Evolutionary conservation across 805 yeast genomes (phyloP).

Genomic region (Lachancea nothofagi): DNA sequence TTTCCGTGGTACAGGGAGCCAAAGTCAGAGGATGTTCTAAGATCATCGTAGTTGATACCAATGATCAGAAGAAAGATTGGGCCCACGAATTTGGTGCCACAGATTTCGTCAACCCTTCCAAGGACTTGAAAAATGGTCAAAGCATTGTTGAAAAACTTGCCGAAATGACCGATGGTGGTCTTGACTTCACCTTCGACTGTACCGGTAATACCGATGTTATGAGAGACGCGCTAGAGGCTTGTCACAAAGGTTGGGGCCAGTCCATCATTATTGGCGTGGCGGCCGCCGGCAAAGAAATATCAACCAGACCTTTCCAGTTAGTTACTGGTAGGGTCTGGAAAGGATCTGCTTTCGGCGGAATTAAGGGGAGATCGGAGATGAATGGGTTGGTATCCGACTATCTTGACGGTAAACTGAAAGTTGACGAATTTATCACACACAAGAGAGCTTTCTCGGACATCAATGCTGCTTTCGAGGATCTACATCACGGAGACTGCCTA

Average conservation of each 20-base stretch:
- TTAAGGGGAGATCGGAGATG: conserved; percentile 94
- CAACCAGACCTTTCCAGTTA: conserved; percentile 97
- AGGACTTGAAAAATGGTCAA: conserved; percentile 63
- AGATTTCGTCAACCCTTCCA: conserved; percentile 78
- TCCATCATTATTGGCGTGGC: conserved; percentile 97
- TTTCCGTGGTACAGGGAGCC: conserved; percentile 96
- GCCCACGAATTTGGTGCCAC: conserved; percentile 90
- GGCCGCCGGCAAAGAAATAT: conserved; percentile 93
- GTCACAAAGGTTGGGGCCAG: conserved; percentile 99
- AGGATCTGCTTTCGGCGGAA: conserved; percentile 99
- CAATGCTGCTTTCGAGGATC: conserved; percentile 87
- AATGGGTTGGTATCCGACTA: conserved; percentile 87
- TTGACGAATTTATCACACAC: conserved; percentile 93
- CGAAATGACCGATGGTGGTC: conserved; percentile 94
- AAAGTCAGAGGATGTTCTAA: conserved; percentile 71
- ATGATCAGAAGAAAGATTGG: conserved; percentile 79
- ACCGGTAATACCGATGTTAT: conserved; percentile 94
- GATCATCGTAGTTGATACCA: conserved; percentile 83
- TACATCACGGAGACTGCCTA: conserved; percentile 90
- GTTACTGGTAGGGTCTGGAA: conserved; percentile 99
- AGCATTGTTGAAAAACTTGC: conserved; percentile 76
- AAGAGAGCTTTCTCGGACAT: conserved; percentile 71
- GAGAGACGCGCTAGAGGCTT: conserved; percentile 94
- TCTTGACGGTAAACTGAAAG: conserved; percentile 72
- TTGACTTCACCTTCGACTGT: conserved; percentile 94